Percentiles rank a stretch among this genome's conserved stretches.
Evolutionary conservation across 257 asterid genomes (phyloP).

Genomic region (Lycium barbarum): DNA sequence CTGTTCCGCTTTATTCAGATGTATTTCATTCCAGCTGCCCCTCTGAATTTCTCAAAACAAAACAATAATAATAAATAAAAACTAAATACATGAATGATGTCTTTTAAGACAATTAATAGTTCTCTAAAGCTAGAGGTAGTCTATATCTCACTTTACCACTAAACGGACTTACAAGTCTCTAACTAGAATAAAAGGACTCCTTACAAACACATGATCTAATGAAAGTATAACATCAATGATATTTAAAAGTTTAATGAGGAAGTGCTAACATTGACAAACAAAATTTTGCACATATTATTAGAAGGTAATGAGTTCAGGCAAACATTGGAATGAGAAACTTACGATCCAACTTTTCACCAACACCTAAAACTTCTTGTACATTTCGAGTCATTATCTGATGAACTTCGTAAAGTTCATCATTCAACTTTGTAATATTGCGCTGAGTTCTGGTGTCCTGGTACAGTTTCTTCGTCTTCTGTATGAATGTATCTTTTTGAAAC

Average conservation of each 20-base stretch:
- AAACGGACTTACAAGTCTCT: not conserved
- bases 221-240: not conserved
- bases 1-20: not conserved
- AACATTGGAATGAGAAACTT: conserved; percentile 46
- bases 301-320: conserved; percentile 3
- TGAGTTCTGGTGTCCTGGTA: conserved; percentile 98
- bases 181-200: not conserved
- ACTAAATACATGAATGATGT: not conserved
- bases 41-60: not conserved
- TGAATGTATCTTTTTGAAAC: conserved; percentile 71
- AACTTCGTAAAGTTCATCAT: conserved; percentile 98
- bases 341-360: conserved; percentile 99
- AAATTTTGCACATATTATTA: not conserved
- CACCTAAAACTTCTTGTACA: conserved; percentile 98
- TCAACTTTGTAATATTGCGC: conserved; percentile 84
- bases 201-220: not conserved
- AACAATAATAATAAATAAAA: not conserved
- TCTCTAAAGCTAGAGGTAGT: not conserved
- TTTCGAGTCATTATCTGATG: conserved; percentile 99
- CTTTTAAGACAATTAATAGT: not conserved
- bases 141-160: conserved; percentile 8
- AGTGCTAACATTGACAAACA: not conserved
- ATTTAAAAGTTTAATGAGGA: not conserved
- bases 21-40: not conserved
- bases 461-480: conserved; percentile 88